Percentiles rank a stretch among this genome's conserved stretches.
Evolutionary conservation across 495 filamentous ascomycete species (phyloP).

Genomic region (Aspergillus carlsbadensis): DNA sequence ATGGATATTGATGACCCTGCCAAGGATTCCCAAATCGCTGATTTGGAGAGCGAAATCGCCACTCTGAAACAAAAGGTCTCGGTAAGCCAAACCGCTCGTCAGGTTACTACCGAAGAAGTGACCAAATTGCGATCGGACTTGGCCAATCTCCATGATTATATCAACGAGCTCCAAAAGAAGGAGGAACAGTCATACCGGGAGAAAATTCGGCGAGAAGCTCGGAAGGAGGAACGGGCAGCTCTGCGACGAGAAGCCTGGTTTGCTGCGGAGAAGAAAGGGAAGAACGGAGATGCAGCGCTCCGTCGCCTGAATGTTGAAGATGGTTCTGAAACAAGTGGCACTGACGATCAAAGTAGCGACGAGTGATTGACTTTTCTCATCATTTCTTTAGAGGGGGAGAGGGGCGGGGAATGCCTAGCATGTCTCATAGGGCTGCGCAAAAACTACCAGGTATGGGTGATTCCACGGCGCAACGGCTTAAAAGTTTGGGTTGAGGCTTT

Average conservation of each 20-base stretch:
- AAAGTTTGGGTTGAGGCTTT: neutral
- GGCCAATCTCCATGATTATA: constrained; percentile 39
- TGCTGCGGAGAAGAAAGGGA: constrained; percentile 45
- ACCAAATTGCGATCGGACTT: constrained; percentile 39
- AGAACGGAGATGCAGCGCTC: constrained; percentile 41
- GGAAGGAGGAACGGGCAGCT: constrained; percentile 41
- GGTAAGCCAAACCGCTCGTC: constrained; percentile 39
- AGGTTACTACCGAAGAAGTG: constrained; percentile 37
- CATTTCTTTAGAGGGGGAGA: too few species aligned
- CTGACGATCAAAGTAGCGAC: constrained; percentile 38
- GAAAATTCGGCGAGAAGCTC: constrained; percentile 37
- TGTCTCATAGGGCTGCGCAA: neutral
- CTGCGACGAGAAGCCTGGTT: constrained; percentile 45
- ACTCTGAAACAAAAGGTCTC: constrained; percentile 41
- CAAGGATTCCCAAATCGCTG: constrained; percentile 32
- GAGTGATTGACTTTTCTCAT: constrained; percentile 20
- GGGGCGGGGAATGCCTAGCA: neutral
- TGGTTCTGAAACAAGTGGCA: constrained; percentile 34
- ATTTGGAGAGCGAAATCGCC: constrained; percentile 36
- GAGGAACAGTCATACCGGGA: constrained; percentile 37
- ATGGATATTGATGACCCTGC: constrained; percentile 21
- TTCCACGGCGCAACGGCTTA: neutral
- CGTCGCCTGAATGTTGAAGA: constrained; percentile 41
- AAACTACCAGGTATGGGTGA: too few species aligned
- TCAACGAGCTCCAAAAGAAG: constrained; percentile 42